Evolutionary conservation across 768 basidiomycete species (phyloP), one percentile per base, ranked within the genome.

Genomic region (Mycena epipterygia): DNA sequence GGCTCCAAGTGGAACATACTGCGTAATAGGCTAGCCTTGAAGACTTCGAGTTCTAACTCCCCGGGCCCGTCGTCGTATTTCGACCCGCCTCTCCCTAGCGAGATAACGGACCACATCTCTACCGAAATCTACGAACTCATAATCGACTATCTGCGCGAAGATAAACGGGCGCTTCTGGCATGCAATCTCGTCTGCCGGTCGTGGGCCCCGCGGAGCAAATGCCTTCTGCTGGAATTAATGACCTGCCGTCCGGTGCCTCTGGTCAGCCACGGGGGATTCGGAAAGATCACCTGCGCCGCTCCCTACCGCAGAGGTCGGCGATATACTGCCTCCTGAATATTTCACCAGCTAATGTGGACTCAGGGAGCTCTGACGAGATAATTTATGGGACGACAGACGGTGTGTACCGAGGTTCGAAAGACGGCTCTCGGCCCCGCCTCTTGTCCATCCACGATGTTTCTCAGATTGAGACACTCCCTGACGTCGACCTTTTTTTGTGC

Each of bases 401-500:
- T 14, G 35, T 72, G 3, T 72, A 68, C 39, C 27, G 42, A 32
- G 49, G 52, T 12, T 19, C 42, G 1, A 27, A 19, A 25, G 41
- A 53, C 21, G 70, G 64, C 23, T 48, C 64, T 13, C 69, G 52
- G 11, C 23, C 44, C 13, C 49, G 67, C 21, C 67, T 68, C 41
- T n/a, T 64, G 9, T 39, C 42, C 1, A 27, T 68, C 11, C 46
- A 27, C 37, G 46, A 68, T 27, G 92, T 95, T 23, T 88, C 88
- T 0, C 93, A 95, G 79, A 88, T 95, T 19, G 93, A 94, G 68
- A 87, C 94, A 5, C 84, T 95, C 33, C 91, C 93, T 76, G 90
- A 93, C 46, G 91, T 89, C 72, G 89, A 92, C 72, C 84, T 94
- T 8, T 83, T 95, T 60, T 86, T 95, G 58, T 93, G 94, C 29